Evolutionary conservation across 257 asterid species (phyloP), one percentile per base, ranked within the genome.

Genomic region (Ilex aquifolium): DNA sequence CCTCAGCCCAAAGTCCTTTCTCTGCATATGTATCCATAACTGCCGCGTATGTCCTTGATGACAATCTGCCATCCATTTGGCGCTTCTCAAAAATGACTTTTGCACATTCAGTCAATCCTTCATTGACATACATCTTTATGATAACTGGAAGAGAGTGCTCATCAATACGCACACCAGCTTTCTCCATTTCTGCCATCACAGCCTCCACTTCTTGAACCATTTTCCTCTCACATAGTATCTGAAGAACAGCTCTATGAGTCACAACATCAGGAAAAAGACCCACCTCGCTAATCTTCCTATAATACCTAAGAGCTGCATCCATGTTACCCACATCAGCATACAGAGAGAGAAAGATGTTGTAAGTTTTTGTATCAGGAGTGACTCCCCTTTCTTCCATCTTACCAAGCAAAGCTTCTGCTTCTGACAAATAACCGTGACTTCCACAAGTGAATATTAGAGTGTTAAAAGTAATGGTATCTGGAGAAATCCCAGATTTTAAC

Each of bases 401-500:
- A 59, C 72, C 30, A 44, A 86, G 88, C 80, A 91, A 85, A 36
- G 83, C 81, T 76, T 92, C 95, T 7, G 98, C 87, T 78, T 92
- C 98, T 2, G 84, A 81, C 81, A 92, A 72, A 65, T 73, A 49
- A 44, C 97, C 98, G 50, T 77, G 80, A 65, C 84, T 83, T 59
- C 98, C 98, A 70, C 95, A 87, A 62, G 82, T 79, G 70, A 65
- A 76, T 59, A 92, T 92, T 97, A 88, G 88, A 29, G 98, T 92
- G 60, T 92, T 92, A 70, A 88, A 92, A 11, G 98, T 92, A 66
- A 86, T 71, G 2, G 86, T 74, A 64, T 92, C 97, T 65, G 79
- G 57, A 1, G 82, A 80, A 65, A 88, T 95, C 66, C 98, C 95
- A 42, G 80, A 79, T 66, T 76, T 86, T 73, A 91, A 62, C 98